Evolutionary conservation across 2,329 filamentous ascomycete genomes (phyloP).

Genomic region (Verticillium longisporum): DNA sequence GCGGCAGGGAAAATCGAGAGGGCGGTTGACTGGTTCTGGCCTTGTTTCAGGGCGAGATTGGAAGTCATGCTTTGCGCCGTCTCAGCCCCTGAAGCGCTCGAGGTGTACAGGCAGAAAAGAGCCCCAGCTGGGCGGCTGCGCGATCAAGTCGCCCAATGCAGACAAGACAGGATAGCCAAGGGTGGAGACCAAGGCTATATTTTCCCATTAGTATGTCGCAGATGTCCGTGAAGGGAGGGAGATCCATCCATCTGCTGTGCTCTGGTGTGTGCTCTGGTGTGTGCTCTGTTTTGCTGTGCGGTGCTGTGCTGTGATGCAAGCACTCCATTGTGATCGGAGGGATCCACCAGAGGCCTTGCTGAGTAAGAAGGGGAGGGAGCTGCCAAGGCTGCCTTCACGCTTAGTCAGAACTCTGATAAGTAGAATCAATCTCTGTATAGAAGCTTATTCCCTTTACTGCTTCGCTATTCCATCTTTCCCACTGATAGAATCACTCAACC

Average conservation of each 20-base stretch:
- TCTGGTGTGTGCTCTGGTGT: too few relatives aligned
- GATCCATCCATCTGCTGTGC: neutral
- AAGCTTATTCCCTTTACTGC: too few relatives aligned
- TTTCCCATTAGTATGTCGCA: neutral
- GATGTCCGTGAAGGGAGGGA: neutral
- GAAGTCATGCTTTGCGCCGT: neutral
- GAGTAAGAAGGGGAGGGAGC: too few relatives aligned
- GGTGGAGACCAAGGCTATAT: neutral
- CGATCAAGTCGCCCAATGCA: neutral
- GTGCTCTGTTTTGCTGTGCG: too few relatives aligned
- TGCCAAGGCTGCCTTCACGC: too few relatives aligned
- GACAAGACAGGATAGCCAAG: neutral
- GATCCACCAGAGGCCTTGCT: too few relatives aligned
- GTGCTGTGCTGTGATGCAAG: too few relatives aligned
- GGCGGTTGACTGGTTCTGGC: neutral
- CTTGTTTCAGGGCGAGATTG: slow-evolving; percentile 3
- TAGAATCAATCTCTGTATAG: too few relatives aligned
- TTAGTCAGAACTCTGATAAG: too few relatives aligned
- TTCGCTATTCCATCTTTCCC: too few relatives aligned
- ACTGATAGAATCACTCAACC: too few relatives aligned
- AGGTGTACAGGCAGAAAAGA: neutral
- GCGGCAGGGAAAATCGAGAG: neutral
- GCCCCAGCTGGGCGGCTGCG: neutral
- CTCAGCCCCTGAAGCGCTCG: neutral
- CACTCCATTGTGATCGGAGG: too few relatives aligned